Conservation (phyloP, 75 land plant genomes). For the Sequoiadendron giganteum region DNA sequence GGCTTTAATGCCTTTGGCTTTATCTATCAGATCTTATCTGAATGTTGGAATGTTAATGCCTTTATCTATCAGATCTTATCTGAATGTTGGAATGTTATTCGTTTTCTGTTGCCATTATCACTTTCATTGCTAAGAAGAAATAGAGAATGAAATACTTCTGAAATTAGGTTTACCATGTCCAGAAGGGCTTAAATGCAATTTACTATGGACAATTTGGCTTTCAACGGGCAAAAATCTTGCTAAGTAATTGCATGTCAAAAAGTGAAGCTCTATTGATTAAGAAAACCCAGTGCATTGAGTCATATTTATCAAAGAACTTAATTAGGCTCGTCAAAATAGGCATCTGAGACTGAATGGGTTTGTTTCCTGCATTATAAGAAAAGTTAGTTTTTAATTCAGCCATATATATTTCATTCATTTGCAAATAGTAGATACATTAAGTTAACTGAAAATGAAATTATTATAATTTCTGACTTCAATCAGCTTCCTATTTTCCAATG, state of each 20-base stretch:
- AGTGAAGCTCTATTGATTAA: background rate
- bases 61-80: background rate
- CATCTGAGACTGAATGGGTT: background rate
- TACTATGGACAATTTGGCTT: background rate
- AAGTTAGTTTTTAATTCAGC: background rate
- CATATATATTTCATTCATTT: too few species aligned
- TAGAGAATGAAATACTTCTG: background rate
- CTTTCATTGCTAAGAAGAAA: background rate
- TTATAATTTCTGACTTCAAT: background rate
- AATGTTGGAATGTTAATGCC: too few species aligned
- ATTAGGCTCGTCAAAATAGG: background rate
- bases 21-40: background rate
- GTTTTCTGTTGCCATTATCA: background rate
- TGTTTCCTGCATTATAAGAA: background rate
- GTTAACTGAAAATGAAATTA: too few species aligned
- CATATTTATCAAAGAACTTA: background rate
- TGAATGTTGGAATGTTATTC: background rate
- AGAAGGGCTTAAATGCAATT: background rate
- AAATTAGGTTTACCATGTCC: background rate
- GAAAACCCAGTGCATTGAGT: background rate
- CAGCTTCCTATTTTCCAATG: too few species aligned
- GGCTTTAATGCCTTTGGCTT: background rate
- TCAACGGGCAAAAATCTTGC: background rate
- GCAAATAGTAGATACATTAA: background rate
- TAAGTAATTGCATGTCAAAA: background rate